phyloP scores from a whole-genome alignment of 164 flowering plant genomes.

The Stephania cephalantha region DNA sequence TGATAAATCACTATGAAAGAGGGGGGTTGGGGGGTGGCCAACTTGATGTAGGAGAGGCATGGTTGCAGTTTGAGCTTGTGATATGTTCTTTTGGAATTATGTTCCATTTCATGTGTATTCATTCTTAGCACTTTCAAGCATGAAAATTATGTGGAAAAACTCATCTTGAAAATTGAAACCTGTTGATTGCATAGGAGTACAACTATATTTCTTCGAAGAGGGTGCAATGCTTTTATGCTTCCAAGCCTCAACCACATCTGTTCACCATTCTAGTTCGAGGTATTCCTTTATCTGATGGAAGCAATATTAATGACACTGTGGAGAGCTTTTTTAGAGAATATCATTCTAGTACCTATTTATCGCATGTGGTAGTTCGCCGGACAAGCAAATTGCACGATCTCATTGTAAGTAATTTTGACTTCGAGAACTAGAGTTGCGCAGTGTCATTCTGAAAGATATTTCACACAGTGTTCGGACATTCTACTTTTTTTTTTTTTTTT shows the following conservation, averaged over 20 bases:
- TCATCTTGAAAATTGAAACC: constrained; percentile 3
- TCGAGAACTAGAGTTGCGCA: neutral
- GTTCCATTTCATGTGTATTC: neutral
- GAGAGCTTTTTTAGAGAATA: constrained; percentile 64
- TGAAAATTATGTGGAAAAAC: neutral
- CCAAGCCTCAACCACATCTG: constrained; percentile 80
- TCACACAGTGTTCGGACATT: neutral
- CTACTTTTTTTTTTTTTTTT: neutral
- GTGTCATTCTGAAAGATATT: no score
- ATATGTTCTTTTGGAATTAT: neutral
- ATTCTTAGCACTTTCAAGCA: neutral
- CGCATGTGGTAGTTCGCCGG: constrained; percentile 62
- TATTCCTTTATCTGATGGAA: constrained; percentile 51
- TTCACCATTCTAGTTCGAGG: constrained; percentile 81
- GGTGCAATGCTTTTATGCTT: constrained; percentile 55
- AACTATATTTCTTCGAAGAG: constrained; percentile 60
- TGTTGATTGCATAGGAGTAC: constrained; percentile 65
- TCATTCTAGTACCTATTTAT: constrained; percentile 73
- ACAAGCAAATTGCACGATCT: constrained; percentile 56
- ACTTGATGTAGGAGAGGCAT: no score
- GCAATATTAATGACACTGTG: constrained; percentile 56
- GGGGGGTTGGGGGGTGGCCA: no score
- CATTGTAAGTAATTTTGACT: constrained; percentile 50
- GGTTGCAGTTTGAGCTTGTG: no score
- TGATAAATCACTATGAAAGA: no score